phyloP scores from a whole-genome alignment of 192 early-diverging fungal species.

The Thamnidium elegans region DNA sequence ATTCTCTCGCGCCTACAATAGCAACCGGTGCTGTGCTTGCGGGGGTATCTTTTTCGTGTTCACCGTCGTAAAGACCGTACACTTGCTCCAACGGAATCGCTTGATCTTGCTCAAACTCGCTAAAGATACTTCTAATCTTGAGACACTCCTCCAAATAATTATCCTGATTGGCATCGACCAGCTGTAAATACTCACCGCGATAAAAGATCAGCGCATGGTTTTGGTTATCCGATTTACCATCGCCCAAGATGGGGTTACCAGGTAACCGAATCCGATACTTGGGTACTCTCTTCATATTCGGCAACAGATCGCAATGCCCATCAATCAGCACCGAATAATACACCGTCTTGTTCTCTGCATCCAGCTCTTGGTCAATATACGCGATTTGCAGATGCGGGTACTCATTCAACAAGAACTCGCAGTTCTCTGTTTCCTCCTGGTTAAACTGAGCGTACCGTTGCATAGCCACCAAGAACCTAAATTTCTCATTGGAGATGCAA shows the following conservation, averaged over 20 bases:
- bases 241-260: constrained; percentile 72
- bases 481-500: constrained; percentile 62
- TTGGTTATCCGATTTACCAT: constrained; percentile 78
- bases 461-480: constrained; percentile 69
- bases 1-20: constrained; percentile 71
- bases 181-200: constrained; percentile 73
- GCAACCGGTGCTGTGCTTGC: constrained; percentile 55
- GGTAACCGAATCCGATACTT: constrained; percentile 64
- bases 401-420: constrained; percentile 58
- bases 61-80: constrained; percentile 50
- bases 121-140: constrained; percentile 72
- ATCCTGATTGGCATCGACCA: constrained; percentile 79
- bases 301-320: constrained; percentile 55
- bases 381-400: constrained; percentile 68
- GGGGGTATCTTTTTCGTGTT: constrained; percentile 29
- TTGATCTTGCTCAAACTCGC: constrained; percentile 66
- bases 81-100: constrained; percentile 36
- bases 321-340: constrained; percentile 60
- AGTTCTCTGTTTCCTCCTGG: constrained; percentile 61
- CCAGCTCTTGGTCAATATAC: constrained; percentile 57
- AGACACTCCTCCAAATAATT: constrained; percentile 76
- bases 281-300: constrained; percentile 56
- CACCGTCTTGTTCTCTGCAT: constrained; percentile 33
- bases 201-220: constrained; percentile 70
- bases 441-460: constrained; percentile 68